These are phyloP conservation scores for Dendrothele bispora DNA, from an alignment of 768 basidiomycete species.

Conservation along the genomic window DNA sequence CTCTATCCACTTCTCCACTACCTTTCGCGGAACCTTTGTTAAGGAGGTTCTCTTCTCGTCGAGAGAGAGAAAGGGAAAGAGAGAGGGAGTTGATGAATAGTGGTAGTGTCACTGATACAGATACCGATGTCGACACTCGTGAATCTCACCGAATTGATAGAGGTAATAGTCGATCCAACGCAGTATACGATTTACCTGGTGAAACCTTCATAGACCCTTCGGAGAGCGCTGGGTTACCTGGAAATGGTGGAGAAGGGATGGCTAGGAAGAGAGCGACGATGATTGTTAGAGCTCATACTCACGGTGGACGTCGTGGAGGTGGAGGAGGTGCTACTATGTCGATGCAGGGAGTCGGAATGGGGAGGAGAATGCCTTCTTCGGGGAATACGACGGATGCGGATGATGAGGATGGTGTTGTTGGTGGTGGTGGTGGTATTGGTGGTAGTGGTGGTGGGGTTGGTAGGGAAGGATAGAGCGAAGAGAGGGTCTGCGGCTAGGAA, in stretches of 20 bases:
- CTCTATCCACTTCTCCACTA: not conserved
- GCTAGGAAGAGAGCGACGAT: not conserved
- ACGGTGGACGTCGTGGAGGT: too few relatives aligned
- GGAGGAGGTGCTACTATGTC: too few relatives aligned
- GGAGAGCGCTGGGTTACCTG: constrained; percentile 5
- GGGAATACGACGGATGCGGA: too few relatives aligned
- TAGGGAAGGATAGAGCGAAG: too few relatives aligned
- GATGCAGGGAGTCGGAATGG: too few relatives aligned
- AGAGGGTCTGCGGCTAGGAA: too few relatives aligned
- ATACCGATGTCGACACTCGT: not conserved
- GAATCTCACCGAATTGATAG: not conserved
- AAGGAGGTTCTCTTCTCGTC: not conserved
- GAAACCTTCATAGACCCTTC: constrained; percentile 1
- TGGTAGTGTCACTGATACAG: not conserved
- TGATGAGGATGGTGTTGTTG: not conserved
- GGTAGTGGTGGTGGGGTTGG: not conserved
- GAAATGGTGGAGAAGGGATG: not conserved
- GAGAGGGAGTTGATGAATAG: not conserved
- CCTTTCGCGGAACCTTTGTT: too few relatives aligned
- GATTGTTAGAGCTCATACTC: constrained; percentile 4
- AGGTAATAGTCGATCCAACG: not conserved
- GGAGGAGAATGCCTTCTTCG: too few relatives aligned
- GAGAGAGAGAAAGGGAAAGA: not conserved
- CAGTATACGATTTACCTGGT: constrained; percentile 1
- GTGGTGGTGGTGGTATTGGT: not conserved